Percentiles rank a stretch among this genome's conserved stretches.
Conservation (phyloP, 2,329 filamentous ascomycete species). For the Orbilia javanica region DNA sequence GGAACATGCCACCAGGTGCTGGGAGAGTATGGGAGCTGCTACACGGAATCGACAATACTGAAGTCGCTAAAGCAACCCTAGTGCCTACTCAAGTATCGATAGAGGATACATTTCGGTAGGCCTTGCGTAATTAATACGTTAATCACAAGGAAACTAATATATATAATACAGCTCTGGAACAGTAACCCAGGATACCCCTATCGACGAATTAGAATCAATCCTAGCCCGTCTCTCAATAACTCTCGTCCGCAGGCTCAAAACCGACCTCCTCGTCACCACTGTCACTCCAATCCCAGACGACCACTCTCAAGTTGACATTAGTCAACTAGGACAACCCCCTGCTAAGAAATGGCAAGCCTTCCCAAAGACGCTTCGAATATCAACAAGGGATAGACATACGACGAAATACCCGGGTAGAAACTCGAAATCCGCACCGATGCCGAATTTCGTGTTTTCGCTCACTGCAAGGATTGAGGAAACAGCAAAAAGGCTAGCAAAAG, state of each 20-base stretch:
- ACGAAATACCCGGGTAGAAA: conserved; percentile 73
- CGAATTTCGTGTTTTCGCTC: conserved; percentile 78
- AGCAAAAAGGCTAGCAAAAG: conserved; percentile 77
- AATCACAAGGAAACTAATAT: conserved; percentile 70
- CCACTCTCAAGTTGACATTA: conserved; percentile 57
- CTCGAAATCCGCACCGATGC: conserved; percentile 80
- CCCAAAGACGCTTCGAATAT: conserved; percentile 84
- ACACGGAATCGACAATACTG: conserved; percentile 81
- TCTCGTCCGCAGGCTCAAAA: conserved; percentile 63
- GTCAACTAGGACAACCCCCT: conserved; percentile 41
- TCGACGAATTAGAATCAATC: conserved; percentile 66
- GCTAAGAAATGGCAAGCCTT: conserved; percentile 77
- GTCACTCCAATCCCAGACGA: conserved; percentile 42
- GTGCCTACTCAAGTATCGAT: conserved; percentile 91
- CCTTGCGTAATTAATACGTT: conserved; percentile 68
- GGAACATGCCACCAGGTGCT: conserved; percentile 74
- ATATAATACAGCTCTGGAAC: conserved; percentile 64
- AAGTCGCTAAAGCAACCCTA: conserved; percentile 78
- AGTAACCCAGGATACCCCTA: conserved; percentile 71
- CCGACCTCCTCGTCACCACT: conserved; percentile 40
- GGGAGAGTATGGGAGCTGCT: conserved; percentile 80
- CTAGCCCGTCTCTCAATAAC: conserved; percentile 59
- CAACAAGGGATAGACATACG: conserved; percentile 75
- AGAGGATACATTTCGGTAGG: conserved; percentile 84
- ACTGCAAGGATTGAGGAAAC: conserved; percentile 72